Percentiles rank a stretch among this genome's conserved stretches.
Conservation (phyloP, 23 red algal genomes). For the Gracilaria vermiculophylla region DNA sequence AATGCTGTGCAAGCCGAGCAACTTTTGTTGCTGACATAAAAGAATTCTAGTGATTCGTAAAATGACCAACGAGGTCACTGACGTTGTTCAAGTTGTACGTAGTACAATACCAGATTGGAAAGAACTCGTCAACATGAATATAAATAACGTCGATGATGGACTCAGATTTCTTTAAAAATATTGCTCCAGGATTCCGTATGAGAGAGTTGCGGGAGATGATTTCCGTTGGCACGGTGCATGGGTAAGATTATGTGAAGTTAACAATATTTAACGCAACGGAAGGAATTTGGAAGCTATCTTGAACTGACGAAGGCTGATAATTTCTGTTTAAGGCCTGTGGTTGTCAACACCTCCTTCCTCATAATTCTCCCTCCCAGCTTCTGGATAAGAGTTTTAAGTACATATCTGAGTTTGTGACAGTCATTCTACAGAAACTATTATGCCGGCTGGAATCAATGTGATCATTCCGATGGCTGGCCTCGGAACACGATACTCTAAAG, state of each 20-base stretch:
- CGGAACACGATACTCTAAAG: slow-evolving; percentile 28
- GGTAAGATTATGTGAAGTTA: background rate
- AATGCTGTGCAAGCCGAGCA: too few species aligned
- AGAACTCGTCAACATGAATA: too few species aligned
- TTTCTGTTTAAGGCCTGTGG: background rate
- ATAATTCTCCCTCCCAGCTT: background rate
- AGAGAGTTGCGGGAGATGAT: background rate
- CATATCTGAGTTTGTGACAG: background rate
- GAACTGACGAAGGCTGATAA: background rate
- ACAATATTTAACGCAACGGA: background rate
- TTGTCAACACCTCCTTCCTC: background rate
- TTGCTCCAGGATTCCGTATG: too few species aligned
- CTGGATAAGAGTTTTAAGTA: background rate
- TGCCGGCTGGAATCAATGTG: slow-evolving; percentile 22
- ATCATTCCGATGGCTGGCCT: slow-evolving; percentile 59
- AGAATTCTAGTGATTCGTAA: too few species aligned
- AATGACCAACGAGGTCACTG: too few species aligned
- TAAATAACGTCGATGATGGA: too few species aligned
- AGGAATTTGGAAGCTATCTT: background rate
- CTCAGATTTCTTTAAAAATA: too few species aligned
- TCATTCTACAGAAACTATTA: background rate
- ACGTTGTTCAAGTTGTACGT: too few species aligned
- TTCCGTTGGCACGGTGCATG: background rate
- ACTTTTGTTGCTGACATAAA: too few species aligned
- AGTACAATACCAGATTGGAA: too few species aligned